A percentile compares a stretch with the other conserved stretches of the same genome.
These are phyloP conservation scores for Cutaneotrichosporon sp. DNA, from an alignment of 1,284 basidiomycete genomes.

Conservation along the genomic window DNA sequence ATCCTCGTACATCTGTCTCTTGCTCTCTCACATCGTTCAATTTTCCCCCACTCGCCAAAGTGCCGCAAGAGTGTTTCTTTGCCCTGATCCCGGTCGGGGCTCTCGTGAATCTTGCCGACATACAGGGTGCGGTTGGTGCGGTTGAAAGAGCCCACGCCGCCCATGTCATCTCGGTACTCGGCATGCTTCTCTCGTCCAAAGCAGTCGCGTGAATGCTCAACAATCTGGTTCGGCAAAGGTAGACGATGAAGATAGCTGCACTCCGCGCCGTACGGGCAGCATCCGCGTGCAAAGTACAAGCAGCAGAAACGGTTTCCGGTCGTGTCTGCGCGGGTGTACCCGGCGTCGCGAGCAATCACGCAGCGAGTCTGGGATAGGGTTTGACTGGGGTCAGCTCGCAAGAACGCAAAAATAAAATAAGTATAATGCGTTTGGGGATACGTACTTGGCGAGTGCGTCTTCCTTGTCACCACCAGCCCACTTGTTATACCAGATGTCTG, in stretches of 20 bases:
- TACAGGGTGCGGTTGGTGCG: slow-evolving; percentile 92
- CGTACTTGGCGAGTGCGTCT: slow-evolving; percentile 84
- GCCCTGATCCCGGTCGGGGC: slow-evolving; percentile 76
- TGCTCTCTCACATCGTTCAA: slow-evolving; percentile 66
- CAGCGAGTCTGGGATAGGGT: slow-evolving; percentile 68
- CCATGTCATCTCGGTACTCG: slow-evolving; percentile 99
- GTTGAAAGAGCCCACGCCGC: slow-evolving; percentile 93
- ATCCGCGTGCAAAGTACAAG: slow-evolving; percentile 91
- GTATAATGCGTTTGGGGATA: slow-evolving; percentile 13
- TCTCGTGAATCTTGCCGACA: slow-evolving; percentile 89
- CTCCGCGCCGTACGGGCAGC: slow-evolving; percentile 96
- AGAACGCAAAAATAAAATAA: not conserved
- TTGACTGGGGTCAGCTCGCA: slow-evolving; percentile 59
- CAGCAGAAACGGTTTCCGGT: slow-evolving; percentile 89
- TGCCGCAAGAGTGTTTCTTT: slow-evolving; percentile 84
- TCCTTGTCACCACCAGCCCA: slow-evolving; percentile 95
- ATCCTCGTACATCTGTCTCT: not conserved
- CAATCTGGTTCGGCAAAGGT: slow-evolving; percentile 66
- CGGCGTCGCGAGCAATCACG: slow-evolving; percentile 79
- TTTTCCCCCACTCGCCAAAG: slow-evolving; percentile 96
- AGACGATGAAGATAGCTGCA: slow-evolving; percentile 91
- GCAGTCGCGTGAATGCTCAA: slow-evolving; percentile 90
- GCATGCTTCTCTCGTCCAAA: slow-evolving; percentile 96
- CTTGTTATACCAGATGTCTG: slow-evolving; percentile 99
- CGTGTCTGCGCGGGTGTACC: slow-evolving; percentile 87